Evolutionary conservation across 169 alveolate species (phyloP).

Genomic region (Babesia divergens): DNA sequence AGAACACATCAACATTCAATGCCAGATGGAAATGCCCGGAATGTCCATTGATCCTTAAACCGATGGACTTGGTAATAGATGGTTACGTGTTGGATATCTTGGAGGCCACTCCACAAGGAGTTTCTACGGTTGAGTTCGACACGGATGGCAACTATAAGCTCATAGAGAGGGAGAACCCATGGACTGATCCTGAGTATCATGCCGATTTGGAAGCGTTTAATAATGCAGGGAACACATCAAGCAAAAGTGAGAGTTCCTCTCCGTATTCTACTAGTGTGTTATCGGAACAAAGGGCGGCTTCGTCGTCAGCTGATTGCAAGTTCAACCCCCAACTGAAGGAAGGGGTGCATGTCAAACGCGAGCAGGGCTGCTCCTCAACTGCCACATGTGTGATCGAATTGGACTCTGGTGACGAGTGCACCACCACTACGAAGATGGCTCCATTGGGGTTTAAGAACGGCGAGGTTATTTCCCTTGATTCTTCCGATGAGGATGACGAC

Average conservation of each 20-base stretch:
- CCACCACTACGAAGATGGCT: too few relatives aligned
- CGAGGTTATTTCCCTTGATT: slow-evolving; percentile 7
- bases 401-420: background rate
- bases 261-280: background rate
- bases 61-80: slow-evolving; percentile 82
- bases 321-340: background rate
- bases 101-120: slow-evolving; percentile 58
- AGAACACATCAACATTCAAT: slow-evolving; percentile 87
- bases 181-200: background rate
- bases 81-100: slow-evolving; percentile 75
- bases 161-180: background rate
- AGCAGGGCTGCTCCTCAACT: background rate
- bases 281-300: background rate
- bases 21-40: slow-evolving; percentile 92
- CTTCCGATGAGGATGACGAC: slow-evolving; percentile 9
- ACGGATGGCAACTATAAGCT: slow-evolving; percentile 26
- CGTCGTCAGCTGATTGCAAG: background rate
- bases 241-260: background rate
- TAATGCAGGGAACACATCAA: background rate
- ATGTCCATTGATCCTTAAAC: slow-evolving; percentile 83
- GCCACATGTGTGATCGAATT: background rate
- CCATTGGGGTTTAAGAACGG: background rate
- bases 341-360: background rate
- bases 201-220: background rate
- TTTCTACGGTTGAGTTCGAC: slow-evolving; percentile 63